Base-by-base conservation (phyloP, 2,329 filamentous ascomycete species). In the Curvularia sp. region DNA sequence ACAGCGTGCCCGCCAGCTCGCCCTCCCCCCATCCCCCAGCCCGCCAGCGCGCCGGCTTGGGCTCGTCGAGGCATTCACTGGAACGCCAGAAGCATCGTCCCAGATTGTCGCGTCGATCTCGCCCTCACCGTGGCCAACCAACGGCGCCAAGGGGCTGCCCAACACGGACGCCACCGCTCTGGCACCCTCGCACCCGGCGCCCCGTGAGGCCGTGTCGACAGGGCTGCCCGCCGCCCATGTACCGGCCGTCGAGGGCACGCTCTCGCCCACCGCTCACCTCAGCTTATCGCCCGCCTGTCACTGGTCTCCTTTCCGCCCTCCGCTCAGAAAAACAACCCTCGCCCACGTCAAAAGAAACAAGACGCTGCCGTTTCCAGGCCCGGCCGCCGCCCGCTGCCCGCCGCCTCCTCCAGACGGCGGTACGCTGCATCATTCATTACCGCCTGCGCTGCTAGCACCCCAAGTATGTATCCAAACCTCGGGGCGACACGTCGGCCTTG, bases 401-500 rank as follows among this genome's bases (percentile, higher is more conserved):
- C 24, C 15, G 26, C 8, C 31, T 33, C 31, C 10, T 47, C 8
- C 44, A 47, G 15, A n/a, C 15, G 15, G 41, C 41, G 41, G 22
- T 43, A 43, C 41, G 41, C 41, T 43, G 41, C 41, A 43, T 38
- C 15, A n/a, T 38, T 38, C 15, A n/a, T 38, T 4, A 15, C 31
- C 18, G 20, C 20, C 39, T 42, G 39, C 39, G 41, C 33, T 38
- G 33, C 33, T 38, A 38, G 33, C 15, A 38, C 33, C 13, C 12
- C 33, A 2, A n/a, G 13, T 10, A 15, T 4, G 33, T n/a, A 38
- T 38, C 33, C 33, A 63, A 64, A 60, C 57, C 43, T 30, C 59
- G 46, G 64, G 63, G 61, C 59, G 58, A 64, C 72, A 73, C 70
- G 71, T 74, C 68, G 68, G 67, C 61, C 60, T 58, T 64, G 69